Evolutionary conservation across 1,139 yeast genomes (phyloP).

Genomic region (Pichia sp.): DNA sequence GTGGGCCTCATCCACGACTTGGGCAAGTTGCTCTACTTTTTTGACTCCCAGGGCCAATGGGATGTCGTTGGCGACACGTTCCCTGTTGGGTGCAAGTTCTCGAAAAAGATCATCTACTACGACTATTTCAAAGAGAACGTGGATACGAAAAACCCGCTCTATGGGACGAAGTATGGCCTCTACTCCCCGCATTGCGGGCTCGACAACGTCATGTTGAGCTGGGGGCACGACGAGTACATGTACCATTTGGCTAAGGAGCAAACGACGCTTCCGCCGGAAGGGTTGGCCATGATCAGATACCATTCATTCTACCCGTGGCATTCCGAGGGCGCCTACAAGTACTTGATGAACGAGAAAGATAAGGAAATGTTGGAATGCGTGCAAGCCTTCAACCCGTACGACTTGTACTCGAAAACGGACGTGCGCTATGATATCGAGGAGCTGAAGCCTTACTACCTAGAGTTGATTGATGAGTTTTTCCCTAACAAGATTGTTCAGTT

Average conservation of each 20-base stretch:
- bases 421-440: conserved; percentile 41
- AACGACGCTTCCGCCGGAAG: conserved; percentile 61
- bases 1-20: conserved; percentile 71
- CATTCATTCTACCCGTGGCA: conserved; percentile 80
- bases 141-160: conserved; percentile 59
- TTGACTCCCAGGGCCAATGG: conserved; percentile 73
- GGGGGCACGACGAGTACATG: conserved; percentile 83
- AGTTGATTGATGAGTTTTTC: conserved; percentile 63
- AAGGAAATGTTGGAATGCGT: conserved; percentile 60
- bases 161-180: conserved; percentile 63
- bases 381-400: conserved; percentile 62
- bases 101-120: conserved; percentile 55
- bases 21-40: conserved; percentile 65
- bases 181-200: conserved; percentile 63
- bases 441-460: conserved; percentile 55
- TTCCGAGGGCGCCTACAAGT: conserved; percentile 60
- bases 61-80: conserved; percentile 81
- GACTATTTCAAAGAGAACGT: conserved; percentile 59
- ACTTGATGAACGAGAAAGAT: conserved; percentile 65
- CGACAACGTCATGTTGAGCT: conserved; percentile 66
- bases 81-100: conserved; percentile 68
- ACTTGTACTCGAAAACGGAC: conserved; percentile 61
- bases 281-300: conserved; percentile 68
- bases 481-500: conserved; percentile 56
- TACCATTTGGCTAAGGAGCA: conserved; percentile 64